Conservation (phyloP, 2,329 filamentous ascomycete species). For the Fusarium hainanense region DNA sequence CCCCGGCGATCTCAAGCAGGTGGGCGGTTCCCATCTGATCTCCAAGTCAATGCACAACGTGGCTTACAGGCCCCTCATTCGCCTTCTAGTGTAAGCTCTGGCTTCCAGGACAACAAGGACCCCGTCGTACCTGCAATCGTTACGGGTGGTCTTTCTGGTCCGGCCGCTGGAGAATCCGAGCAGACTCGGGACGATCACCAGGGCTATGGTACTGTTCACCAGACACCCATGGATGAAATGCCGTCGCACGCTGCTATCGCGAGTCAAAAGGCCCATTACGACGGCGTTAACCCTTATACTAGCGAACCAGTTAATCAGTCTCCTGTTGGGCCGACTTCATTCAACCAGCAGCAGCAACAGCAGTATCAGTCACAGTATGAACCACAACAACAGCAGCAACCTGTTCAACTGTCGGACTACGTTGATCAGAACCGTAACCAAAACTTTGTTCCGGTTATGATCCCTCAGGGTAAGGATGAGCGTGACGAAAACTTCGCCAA, state of each 20-base stretch:
- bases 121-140: slow-evolving; percentile 70
- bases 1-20: slow-evolving; percentile 84
- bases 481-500: slow-evolving; percentile 8
- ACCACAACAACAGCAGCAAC: slow-evolving; percentile 20
- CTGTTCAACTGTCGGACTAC: slow-evolving; percentile 31
- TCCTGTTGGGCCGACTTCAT: slow-evolving; percentile 12
- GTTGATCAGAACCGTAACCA: slow-evolving; percentile 27
- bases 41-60: slow-evolving; percentile 81
- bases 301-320: slow-evolving; percentile 54
- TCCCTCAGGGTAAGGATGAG: slow-evolving; percentile 33
- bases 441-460: slow-evolving; percentile 39
- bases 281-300: slow-evolving; percentile 69
- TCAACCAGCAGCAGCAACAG: slow-evolving; percentile 29
- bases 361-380: slow-evolving; percentile 18
- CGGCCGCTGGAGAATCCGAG: slow-evolving; percentile 44
- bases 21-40: slow-evolving; percentile 95
- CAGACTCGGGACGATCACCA: slow-evolving; percentile 50
- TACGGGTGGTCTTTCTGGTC: slow-evolving; percentile 62
- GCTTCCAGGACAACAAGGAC: slow-evolving; percentile 62
- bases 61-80: slow-evolving; percentile 83
- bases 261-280: slow-evolving; percentile 62
- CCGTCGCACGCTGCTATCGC: slow-evolving; percentile 63
- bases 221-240: slow-evolving; percentile 59
- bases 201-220: slow-evolving; percentile 60
- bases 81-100: slow-evolving; percentile 84